Evolutionary conservation across 1,139 yeast species (phyloP).

Genomic region (Suhomyces ambrosiae): DNA sequence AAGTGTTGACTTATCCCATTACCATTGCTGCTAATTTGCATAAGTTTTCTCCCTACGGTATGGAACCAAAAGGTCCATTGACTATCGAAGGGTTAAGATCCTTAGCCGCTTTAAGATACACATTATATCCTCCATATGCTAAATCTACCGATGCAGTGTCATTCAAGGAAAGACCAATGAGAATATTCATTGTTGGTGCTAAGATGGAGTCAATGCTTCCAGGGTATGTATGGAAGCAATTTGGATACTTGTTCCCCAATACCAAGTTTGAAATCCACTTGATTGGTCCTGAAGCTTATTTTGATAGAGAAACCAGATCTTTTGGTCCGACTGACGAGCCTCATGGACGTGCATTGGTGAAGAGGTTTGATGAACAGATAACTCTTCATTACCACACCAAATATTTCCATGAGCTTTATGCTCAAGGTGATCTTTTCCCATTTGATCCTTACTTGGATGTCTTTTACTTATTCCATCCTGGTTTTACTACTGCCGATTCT

Average conservation of each 20-base stretch:
- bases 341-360: constrained; percentile 62
- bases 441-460: constrained; percentile 95
- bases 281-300: constrained; percentile 90
- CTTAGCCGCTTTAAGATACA: constrained; percentile 85
- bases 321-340: constrained; percentile 43
- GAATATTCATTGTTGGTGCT: constrained; percentile 88
- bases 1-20: constrained; percentile 88
- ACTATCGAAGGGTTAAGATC: constrained; percentile 92
- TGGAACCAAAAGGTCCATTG: constrained; percentile 83
- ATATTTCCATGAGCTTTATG: constrained; percentile 87
- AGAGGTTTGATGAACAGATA: constrained; percentile 74
- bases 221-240: constrained; percentile 93
- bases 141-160: constrained; percentile 34
- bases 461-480: constrained; percentile 94
- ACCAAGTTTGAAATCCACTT: constrained; percentile 83
- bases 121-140: constrained; percentile 75
- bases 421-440: constrained; percentile 93
- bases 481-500: constrained; percentile 82
- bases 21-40: constrained; percentile 85
- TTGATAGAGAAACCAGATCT: constrained; percentile 54
- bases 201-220: constrained; percentile 94
- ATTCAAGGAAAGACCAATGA: constrained; percentile 83
- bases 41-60: constrained; percentile 79
- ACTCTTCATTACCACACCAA: constrained; percentile 82
- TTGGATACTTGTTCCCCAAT: constrained; percentile 83